Evolutionary conservation across 768 basidiomycete species (phyloP).

Genomic region (Suillus weaverae): DNA sequence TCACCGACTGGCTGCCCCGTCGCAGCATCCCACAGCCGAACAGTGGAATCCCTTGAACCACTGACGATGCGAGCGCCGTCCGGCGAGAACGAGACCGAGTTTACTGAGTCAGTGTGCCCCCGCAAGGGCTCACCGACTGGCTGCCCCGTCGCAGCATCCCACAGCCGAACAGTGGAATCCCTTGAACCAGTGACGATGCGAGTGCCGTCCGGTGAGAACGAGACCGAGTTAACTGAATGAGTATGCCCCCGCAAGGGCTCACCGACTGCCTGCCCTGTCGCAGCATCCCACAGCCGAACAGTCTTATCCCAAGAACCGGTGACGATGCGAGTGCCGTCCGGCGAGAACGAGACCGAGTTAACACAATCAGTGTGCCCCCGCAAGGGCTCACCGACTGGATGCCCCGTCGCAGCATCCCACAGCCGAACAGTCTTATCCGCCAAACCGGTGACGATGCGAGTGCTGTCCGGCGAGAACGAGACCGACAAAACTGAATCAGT

Average conservation of each 20-base stretch:
- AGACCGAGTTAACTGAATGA: rapidly evolving
- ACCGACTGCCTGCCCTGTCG: not conserved
- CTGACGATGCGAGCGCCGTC: no score
- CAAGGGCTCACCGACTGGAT: not conserved
- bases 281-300: not conserved
- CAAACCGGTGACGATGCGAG: not conserved
- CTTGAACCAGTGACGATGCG: not conserved
- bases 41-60: not conserved
- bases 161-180: not conserved
- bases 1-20: not conserved
- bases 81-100: no score
- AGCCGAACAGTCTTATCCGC: not conserved
- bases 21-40: not conserved
- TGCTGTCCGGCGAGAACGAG: not conserved
- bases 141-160: no score
- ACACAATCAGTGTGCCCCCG: not conserved
- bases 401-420: not conserved
- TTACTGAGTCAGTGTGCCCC: no score
- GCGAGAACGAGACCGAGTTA: not conserved
- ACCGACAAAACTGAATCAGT: rapidly evolving
- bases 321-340: not conserved
- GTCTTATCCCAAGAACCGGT: not conserved
- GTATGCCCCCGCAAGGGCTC: not conserved
- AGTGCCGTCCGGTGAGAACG: no score
- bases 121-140: no score